A percentile compares a stretch with the other conserved stretches of the same genome.
Evolutionary conservation across 768 basidiomycete species (phyloP).

Genomic region (Strobilomyces echinocephalus): DNA sequence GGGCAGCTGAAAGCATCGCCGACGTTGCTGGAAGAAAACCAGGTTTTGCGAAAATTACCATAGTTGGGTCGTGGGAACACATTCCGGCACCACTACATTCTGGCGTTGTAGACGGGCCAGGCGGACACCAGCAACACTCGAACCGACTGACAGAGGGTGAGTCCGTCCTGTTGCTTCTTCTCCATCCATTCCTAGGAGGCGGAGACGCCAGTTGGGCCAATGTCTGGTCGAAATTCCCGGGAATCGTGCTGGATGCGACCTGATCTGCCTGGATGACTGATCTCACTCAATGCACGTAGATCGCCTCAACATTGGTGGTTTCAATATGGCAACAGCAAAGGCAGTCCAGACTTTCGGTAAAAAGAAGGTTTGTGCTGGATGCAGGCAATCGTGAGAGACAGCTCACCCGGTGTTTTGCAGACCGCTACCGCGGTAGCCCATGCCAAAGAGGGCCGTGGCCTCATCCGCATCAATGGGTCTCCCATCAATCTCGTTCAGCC

Average conservation of each 20-base stretch:
- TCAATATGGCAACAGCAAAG: conserved; percentile 69
- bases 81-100: background rate
- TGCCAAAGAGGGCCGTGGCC: conserved; percentile 92
- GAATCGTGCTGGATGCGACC: conserved; percentile 38
- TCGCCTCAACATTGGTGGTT: conserved; percentile 14
- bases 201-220: background rate
- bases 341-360: conserved; percentile 99
- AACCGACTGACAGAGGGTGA: conserved; percentile 37
- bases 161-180: conserved; percentile 20
- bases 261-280: conserved; percentile 36
- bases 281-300: conserved; percentile 18
- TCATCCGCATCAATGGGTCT: conserved; percentile 94
- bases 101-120: background rate
- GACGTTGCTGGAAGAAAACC: background rate
- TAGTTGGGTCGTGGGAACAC: conserved; percentile 25
- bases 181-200: background rate
- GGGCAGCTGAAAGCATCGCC: conserved; percentile 17
- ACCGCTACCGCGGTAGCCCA: conserved; percentile 98
- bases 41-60: conserved; percentile 10
- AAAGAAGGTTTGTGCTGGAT: conserved; percentile 76
- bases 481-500: conserved; percentile 95
- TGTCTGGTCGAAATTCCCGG: conserved; percentile 20
- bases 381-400: background rate
- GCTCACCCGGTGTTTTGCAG: conserved; percentile 36
- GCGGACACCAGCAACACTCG: conserved; percentile 22